phyloP scores from a whole-genome alignment of 495 filamentous ascomycete species.

The Penicillium subrubescens region DNA sequence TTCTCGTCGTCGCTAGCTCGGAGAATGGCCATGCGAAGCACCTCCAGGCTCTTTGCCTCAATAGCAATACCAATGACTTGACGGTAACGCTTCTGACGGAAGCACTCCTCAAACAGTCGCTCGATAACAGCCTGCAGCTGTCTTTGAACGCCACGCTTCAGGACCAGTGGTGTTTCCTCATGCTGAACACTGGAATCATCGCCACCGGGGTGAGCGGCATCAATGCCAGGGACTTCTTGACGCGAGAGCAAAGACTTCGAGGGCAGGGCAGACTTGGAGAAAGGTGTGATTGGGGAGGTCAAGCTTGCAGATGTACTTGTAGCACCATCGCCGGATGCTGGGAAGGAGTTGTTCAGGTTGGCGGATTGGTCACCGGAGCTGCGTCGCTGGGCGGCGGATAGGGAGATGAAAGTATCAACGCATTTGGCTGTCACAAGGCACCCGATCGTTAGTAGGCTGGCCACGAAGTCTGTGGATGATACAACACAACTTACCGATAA shows the following conservation, averaged over 20 bases:
- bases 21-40: constrained; percentile 84
- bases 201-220: constrained; percentile 55
- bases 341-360: constrained; percentile 74
- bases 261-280: constrained; percentile 86
- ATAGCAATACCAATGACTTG: constrained; percentile 99
- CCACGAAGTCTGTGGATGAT: not conserved
- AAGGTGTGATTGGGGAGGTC: constrained; percentile 86
- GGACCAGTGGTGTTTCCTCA: constrained; percentile 55
- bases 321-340: constrained; percentile 59
- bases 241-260: constrained; percentile 92
- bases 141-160: constrained; percentile 61
- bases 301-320: constrained; percentile 70
- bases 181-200: constrained; percentile 55
- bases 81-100: constrained; percentile 81
- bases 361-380: constrained; percentile 58
- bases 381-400: constrained; percentile 71
- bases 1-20: constrained; percentile 79
- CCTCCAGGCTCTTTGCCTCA: constrained; percentile 89
- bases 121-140: constrained; percentile 82
- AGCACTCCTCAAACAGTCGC: constrained; percentile 87
- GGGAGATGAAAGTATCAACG: constrained; percentile 93
- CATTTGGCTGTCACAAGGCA: constrained; percentile 67
- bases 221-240: constrained; percentile 64
- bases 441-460: not conserved
- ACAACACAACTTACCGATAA: constrained; percentile 61